These are phyloP conservation scores for Symbiotaphrina buchneri DNA, from an alignment of 495 filamentous ascomycete species.

Conservation along the genomic window DNA sequence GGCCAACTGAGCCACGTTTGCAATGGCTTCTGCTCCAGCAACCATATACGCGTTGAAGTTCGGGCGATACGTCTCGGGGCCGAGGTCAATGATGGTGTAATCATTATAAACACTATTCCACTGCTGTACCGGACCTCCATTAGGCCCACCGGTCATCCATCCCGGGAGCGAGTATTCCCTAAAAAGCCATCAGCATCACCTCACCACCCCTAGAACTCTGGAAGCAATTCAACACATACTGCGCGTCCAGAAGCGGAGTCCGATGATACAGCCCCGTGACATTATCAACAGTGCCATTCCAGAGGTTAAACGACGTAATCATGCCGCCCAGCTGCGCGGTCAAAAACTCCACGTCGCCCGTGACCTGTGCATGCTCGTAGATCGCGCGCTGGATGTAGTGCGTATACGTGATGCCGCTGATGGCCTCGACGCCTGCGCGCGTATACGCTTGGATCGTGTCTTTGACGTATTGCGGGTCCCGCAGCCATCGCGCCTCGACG, in stretches of 20 bases:
- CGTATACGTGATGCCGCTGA: constrained; percentile 19
- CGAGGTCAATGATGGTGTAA: too few species aligned
- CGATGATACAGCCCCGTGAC: too few species aligned
- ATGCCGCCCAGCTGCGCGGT: constrained; percentile 17
- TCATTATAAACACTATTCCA: too few species aligned
- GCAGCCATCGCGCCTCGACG: constrained; percentile 21
- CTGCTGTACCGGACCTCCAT: too few species aligned
- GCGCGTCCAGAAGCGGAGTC: too few species aligned
- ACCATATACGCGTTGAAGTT: constrained; percentile 24
- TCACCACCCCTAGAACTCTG: too few species aligned
- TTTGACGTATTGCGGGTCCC: constrained; percentile 15
- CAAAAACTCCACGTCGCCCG: constrained; percentile 16
- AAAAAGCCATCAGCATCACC: too few species aligned
- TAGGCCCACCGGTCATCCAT: too few species aligned
- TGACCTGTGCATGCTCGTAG: constrained; percentile 16
- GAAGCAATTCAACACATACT: too few species aligned
- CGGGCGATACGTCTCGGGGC: constrained; percentile 19
- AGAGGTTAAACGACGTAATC: constrained; percentile 16
- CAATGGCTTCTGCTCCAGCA: constrained; percentile 18
- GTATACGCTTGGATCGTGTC: constrained; percentile 21
- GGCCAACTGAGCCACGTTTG: constrained; percentile 13
- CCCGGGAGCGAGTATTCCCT: too few species aligned
- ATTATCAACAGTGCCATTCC: constrained; percentile 15
- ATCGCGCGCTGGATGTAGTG: constrained; percentile 19
- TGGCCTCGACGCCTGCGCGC: constrained; percentile 17